These are phyloP conservation scores for Leonotis leonurus DNA, from an alignment of 257 asterid genomes.

Conservation along the genomic window DNA sequence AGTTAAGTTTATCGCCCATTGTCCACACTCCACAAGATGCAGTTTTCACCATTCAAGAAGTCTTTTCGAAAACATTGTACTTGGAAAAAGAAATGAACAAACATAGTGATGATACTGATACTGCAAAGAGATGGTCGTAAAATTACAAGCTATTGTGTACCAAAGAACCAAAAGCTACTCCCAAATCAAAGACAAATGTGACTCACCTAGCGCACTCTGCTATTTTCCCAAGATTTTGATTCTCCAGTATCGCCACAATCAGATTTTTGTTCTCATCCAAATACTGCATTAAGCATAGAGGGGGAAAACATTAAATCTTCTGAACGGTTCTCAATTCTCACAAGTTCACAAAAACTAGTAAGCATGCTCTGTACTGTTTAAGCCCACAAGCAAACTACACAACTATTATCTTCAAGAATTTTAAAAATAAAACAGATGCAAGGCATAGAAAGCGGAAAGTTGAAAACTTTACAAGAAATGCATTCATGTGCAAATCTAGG, in stretches of 20 bases:
- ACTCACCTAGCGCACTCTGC: constrained; percentile 91
- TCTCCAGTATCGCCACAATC: constrained; percentile 82
- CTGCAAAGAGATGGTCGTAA: too few relatives aligned
- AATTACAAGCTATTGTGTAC: too few relatives aligned
- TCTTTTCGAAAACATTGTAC: background rate
- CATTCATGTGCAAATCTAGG: too few relatives aligned
- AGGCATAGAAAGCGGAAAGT: too few relatives aligned
- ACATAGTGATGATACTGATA: background rate
- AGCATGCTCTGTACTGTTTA: too few relatives aligned
- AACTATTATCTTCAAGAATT: too few relatives aligned
- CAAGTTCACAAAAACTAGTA: too few relatives aligned
- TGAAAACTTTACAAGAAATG: too few relatives aligned
- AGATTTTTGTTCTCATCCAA: constrained; percentile 86
- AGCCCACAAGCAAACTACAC: too few relatives aligned
- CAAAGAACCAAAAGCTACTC: constrained; percentile 1
- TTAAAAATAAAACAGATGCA: too few relatives aligned
- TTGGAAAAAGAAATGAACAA: background rate
- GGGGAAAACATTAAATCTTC: too few relatives aligned
- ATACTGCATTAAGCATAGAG: constrained; percentile 49
- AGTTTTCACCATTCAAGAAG: constrained; percentile 3
- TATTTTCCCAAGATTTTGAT: constrained; percentile 73
- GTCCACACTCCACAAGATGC: background rate
- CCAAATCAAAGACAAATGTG: background rate
- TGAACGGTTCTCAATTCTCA: too few relatives aligned
- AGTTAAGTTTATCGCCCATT: background rate